Evolutionary conservation across 148 eudicot genomes (phyloP).

Genomic region (Agrostemma githago): DNA sequence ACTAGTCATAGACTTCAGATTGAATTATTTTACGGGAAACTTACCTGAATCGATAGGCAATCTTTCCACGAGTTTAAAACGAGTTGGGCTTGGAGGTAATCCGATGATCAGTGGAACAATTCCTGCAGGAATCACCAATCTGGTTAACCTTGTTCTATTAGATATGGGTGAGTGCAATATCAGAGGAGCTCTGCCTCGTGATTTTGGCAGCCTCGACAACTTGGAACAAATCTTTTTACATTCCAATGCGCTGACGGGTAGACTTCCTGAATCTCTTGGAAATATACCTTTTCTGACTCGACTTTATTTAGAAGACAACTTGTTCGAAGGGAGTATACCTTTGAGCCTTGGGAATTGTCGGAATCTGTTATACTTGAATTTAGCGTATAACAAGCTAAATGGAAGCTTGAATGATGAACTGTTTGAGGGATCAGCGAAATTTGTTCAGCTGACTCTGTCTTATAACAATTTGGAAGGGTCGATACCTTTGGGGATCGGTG

Average conservation of each 20-base stretch:
- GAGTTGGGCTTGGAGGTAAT: background rate
- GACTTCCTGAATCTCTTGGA: slow-evolving; percentile 30
- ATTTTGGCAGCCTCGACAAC: slow-evolving; percentile 22
- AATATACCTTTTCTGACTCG: slow-evolving; percentile 18
- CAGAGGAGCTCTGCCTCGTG: slow-evolving; percentile 29
- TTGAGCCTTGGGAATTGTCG: slow-evolving; percentile 26
- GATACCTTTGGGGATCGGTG: slow-evolving; percentile 26
- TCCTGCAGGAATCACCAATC: slow-evolving; percentile 29
- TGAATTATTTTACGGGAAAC: slow-evolving; percentile 13
- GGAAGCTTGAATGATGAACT: slow-evolving; percentile 29
- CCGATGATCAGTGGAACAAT: slow-evolving; percentile 21
- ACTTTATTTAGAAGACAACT: slow-evolving; percentile 14
- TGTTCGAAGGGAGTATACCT: slow-evolving; percentile 31
- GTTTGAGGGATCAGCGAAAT: slow-evolving; percentile 11
- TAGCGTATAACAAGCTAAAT: slow-evolving; percentile 18
- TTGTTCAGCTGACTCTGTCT: slow-evolving; percentile 4
- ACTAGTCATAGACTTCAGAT: background rate
- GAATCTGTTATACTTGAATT: slow-evolving; percentile 17
- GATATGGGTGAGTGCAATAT: background rate
- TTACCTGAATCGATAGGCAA: slow-evolving; percentile 31
- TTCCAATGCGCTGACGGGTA: slow-evolving; percentile 24
- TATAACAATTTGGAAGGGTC: slow-evolving; percentile 28
- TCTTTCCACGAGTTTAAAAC: slow-evolving; percentile 20
- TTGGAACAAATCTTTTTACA: background rate
- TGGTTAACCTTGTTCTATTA: slow-evolving; percentile 1